Conservation (phyloP, 106 monocot genomes). For the Phalaenopsis equestris region DNA sequence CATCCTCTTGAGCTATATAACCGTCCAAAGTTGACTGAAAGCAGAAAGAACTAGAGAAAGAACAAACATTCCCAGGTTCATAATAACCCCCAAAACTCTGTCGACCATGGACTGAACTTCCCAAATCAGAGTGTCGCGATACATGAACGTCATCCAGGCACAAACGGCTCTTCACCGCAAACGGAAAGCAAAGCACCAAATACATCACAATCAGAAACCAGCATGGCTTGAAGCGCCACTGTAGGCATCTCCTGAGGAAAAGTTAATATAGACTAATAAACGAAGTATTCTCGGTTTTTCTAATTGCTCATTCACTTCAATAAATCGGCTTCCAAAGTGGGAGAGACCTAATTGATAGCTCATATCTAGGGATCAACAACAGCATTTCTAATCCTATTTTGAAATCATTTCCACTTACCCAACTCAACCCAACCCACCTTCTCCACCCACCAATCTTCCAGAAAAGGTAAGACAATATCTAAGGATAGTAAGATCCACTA, state of each 20-base stretch:
- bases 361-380: neutral
- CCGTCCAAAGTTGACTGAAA: constrained; percentile 37
- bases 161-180: neutral
- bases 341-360: neutral
- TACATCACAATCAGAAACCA: constrained; percentile 7
- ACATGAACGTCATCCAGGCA: constrained; percentile 6
- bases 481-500: neutral
- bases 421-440: neutral
- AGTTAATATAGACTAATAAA: neutral
- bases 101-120: neutral
- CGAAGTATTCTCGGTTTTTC: neutral
- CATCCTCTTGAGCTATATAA: constrained; percentile 20
- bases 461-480: neutral
- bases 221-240: neutral
- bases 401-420: neutral
- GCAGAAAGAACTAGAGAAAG: constrained; percentile 31
- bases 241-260: neutral
- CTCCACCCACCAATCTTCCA: neutral
- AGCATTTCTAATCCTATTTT: neutral
- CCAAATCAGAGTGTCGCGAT: constrained; percentile 10
- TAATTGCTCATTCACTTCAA: neutral
- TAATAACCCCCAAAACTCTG: constrained; percentile 14
- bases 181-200: constrained; percentile 10
- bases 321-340: neutral
- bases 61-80: constrained; percentile 22